Evolutionary conservation across 2,329 filamentous ascomycete genomes (phyloP).

Genomic region (Claviceps paspali): DNA sequence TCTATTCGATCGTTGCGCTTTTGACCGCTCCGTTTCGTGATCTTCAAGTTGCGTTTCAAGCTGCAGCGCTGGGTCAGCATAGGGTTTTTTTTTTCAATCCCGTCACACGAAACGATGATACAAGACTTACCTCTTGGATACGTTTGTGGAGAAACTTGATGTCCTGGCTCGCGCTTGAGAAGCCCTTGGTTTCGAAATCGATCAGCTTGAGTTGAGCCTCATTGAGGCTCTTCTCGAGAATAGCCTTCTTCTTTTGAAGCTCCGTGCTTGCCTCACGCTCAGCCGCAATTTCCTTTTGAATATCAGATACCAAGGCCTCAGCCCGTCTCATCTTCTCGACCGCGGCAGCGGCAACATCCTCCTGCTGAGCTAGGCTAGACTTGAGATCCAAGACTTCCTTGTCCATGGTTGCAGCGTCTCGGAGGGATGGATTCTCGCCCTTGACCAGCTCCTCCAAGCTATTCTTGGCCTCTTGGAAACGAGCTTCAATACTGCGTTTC

Average conservation of each 20-base stretch:
- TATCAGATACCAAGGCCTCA: slow-evolving; percentile 71
- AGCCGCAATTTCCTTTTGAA: slow-evolving; percentile 79
- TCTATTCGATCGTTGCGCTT: slow-evolving; percentile 74
- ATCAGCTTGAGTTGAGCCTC: slow-evolving; percentile 82
- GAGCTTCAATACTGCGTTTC: slow-evolving; percentile 75
- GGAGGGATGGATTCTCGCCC: slow-evolving; percentile 73
- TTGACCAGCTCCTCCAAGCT: slow-evolving; percentile 77
- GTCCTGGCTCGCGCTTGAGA: slow-evolving; percentile 85
- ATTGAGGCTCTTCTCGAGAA: slow-evolving; percentile 76
- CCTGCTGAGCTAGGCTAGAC: slow-evolving; percentile 75
- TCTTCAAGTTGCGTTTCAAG: slow-evolving; percentile 77
- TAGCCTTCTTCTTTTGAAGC: slow-evolving; percentile 79
- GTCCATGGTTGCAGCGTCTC: slow-evolving; percentile 78
- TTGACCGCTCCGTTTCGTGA: slow-evolving; percentile 62
- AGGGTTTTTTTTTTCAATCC: slow-evolving; percentile 17
- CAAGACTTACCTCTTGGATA: slow-evolving; percentile 70
- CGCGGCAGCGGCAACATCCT: slow-evolving; percentile 81
- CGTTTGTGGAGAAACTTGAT: slow-evolving; percentile 88
- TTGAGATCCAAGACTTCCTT: slow-evolving; percentile 82
- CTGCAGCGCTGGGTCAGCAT: slow-evolving; percentile 28
- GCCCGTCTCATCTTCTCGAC: slow-evolving; percentile 95
- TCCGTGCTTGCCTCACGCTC: slow-evolving; percentile 72
- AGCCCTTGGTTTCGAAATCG: slow-evolving; percentile 93
- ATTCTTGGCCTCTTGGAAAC: slow-evolving; percentile 74
- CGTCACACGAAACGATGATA: too few relatives aligned